These are phyloP conservation scores for Tremella yokohamensis DNA, from an alignment of 768 basidiomycete species.

Conservation along the genomic window DNA sequence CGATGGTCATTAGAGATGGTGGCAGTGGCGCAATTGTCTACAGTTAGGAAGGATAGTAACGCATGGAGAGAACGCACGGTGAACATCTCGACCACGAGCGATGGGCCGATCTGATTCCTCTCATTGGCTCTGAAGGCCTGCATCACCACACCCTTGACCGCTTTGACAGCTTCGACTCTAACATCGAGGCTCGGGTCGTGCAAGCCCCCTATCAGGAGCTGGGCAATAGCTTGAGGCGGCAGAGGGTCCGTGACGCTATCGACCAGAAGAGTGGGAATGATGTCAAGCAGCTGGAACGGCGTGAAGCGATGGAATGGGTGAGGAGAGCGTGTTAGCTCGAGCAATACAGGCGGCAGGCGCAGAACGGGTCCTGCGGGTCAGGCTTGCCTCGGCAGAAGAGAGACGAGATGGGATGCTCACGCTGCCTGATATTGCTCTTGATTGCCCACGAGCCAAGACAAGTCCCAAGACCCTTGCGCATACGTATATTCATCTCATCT, in stretches of 20 bases:
- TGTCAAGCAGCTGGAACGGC: constrained; percentile 36
- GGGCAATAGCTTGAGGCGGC: constrained; percentile 33
- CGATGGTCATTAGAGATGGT: constrained; percentile 20
- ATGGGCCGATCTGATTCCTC: constrained; percentile 29
- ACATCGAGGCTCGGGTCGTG: constrained; percentile 41
- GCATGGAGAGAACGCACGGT: constrained; percentile 18
- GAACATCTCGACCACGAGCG: constrained; percentile 30
- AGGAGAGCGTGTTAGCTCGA: constrained; percentile 29
- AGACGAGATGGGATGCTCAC: constrained; percentile 19
- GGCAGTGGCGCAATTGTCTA: constrained; percentile 30
- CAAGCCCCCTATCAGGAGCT: constrained; percentile 37
- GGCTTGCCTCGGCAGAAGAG: background rate
- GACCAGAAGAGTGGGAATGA: constrained; percentile 35
- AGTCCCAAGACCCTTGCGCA: constrained; percentile 40
- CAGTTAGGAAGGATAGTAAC: background rate
- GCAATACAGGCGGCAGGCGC: constrained; percentile 36
- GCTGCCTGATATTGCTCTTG: constrained; percentile 28
- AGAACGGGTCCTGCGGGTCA: constrained; percentile 30
- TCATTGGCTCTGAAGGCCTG: constrained; percentile 34
- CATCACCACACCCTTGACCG: constrained; percentile 30
- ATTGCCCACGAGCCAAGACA: constrained; percentile 38
- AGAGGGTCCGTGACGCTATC: constrained; percentile 32
- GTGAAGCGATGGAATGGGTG: constrained; percentile 43
- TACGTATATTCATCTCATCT: constrained; percentile 40
- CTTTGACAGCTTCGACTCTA: constrained; percentile 40